Percentiles rank a stretch among this genome's conserved stretches.
Evolutionary conservation across 2,329 filamentous ascomycete genomes (phyloP).

Genomic region (Pseudocercospora macadamiae): DNA sequence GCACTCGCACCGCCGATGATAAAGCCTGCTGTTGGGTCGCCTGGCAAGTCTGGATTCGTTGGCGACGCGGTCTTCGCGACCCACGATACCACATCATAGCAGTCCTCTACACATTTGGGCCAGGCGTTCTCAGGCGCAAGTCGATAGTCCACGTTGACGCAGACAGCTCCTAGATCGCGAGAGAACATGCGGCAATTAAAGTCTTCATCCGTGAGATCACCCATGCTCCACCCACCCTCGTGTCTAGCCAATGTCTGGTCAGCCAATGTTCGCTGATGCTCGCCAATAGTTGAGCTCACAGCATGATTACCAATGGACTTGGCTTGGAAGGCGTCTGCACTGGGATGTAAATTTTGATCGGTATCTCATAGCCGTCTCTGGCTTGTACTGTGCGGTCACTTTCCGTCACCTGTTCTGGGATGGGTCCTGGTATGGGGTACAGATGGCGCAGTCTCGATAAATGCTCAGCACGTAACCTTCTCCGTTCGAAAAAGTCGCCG

Average conservation of each 20-base stretch:
- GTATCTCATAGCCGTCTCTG: constrained; percentile 23
- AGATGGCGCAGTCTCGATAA: constrained; percentile 24
- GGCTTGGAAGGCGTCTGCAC: not conserved
- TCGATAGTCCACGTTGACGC: constrained; percentile 38
- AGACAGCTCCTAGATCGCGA: constrained; percentile 22
- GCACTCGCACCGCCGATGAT: constrained; percentile 53
- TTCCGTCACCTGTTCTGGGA: constrained; percentile 24
- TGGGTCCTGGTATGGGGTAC: constrained; percentile 30
- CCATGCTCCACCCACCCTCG: constrained; percentile 49
- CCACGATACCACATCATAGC: constrained; percentile 48
- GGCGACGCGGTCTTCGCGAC: constrained; percentile 38
- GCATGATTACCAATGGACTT: constrained; percentile 42
- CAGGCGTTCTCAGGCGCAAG: constrained; percentile 52
- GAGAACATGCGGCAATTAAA: constrained; percentile 26
- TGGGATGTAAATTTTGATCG: constrained; percentile 22
- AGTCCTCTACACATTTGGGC: constrained; percentile 48
- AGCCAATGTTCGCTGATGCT: not conserved
- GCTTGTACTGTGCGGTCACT: constrained; percentile 8
- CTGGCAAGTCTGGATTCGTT: constrained; percentile 22
- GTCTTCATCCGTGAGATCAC: constrained; percentile 46
- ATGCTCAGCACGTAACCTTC: constrained; percentile 19
- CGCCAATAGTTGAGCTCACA: constrained; percentile 4
- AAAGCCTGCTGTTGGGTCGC: constrained; percentile 49
- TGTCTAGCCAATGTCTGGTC: constrained; percentile 36
- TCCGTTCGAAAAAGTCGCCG: not conserved